These are phyloP conservation scores for Leccinum aurantiacum DNA, from an alignment of 768 basidiomycete genomes.

Conservation along the genomic window DNA sequence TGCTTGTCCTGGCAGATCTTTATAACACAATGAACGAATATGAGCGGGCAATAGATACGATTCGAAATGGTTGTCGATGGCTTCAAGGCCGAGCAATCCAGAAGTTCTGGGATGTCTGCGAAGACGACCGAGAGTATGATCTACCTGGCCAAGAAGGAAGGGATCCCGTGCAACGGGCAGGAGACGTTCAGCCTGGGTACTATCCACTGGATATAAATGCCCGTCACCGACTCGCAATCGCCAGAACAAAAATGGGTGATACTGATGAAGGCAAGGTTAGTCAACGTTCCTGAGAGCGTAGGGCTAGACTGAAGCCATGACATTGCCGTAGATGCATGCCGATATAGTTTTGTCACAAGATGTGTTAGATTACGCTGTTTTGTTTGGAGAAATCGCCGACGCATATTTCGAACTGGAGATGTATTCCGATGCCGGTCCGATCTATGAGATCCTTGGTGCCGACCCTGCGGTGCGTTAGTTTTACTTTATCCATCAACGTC, in stretches of 20 bases:
- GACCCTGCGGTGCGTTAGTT: conserved; percentile 60
- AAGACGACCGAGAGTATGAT: conserved; percentile 85
- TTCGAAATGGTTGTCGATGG: conserved; percentile 83
- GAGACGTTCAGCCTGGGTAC: conserved; percentile 54
- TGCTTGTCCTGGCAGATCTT: conserved; percentile 85
- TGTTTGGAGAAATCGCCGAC: conserved; percentile 84
- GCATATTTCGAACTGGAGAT: conserved; percentile 69
- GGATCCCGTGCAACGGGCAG: conserved; percentile 36
- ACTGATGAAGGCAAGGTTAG: conserved; percentile 77
- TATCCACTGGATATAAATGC: conserved; percentile 50
- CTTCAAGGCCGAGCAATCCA: conserved; percentile 78
- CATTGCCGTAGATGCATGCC: conserved; percentile 64
- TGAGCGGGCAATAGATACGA: conserved; percentile 63
- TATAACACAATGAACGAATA: conserved; percentile 71
- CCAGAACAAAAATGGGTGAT: conserved; percentile 79
- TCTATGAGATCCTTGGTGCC: conserved; percentile 76
- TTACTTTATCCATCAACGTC: background rate
- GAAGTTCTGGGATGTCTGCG: conserved; percentile 75
- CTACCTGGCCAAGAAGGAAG: conserved; percentile 58
- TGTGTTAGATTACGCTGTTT: conserved; percentile 68
- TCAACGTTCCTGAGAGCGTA: background rate
- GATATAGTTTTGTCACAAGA: conserved; percentile 69
- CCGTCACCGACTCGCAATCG: conserved; percentile 79
- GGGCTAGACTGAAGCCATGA: background rate
- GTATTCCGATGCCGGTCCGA: conserved; percentile 75